These are phyloP conservation scores for Colletotrichum neosansevieriae DNA, from an alignment of 2,329 filamentous ascomycete species.

Conservation along the genomic window DNA sequence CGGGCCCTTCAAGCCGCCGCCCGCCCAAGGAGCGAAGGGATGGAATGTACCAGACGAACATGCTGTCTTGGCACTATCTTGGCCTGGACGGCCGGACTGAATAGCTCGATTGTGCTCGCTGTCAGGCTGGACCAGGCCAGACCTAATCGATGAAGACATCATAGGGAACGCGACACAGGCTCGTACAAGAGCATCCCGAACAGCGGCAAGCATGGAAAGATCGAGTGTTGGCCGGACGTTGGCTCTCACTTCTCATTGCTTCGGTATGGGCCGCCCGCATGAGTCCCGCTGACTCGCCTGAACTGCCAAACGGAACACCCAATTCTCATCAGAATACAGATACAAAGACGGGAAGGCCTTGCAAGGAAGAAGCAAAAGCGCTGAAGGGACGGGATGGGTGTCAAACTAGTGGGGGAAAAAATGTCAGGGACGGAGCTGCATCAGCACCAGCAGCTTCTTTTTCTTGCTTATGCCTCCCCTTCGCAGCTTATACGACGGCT, in stretches of 20 bases:
- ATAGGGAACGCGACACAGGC: slow-evolving; percentile 30
- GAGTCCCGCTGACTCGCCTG: slow-evolving; percentile 7
- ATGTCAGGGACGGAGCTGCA: slow-evolving; percentile 13
- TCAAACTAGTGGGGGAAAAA: slow-evolving; percentile 1
- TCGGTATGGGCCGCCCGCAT: slow-evolving; percentile 24
- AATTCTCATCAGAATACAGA: slow-evolving; percentile 26
- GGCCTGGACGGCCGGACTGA: slow-evolving; percentile 9
- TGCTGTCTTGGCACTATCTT: slow-evolving; percentile 19
- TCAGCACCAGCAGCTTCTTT: slow-evolving; percentile 1
- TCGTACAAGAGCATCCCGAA: slow-evolving; percentile 6
- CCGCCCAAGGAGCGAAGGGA: slow-evolving; percentile 29
- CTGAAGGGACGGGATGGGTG: background rate
- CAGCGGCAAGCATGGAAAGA: slow-evolving; percentile 8
- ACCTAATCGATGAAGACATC: slow-evolving; percentile 25
- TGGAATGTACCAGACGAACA: slow-evolving; percentile 28
- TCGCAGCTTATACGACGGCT: background rate
- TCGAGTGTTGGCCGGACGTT: slow-evolving; percentile 16
- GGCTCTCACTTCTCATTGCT: slow-evolving; percentile 1
- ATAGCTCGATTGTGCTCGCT: slow-evolving; percentile 14
- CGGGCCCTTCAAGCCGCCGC: slow-evolving; percentile 26
- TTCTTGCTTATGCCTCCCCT: background rate
- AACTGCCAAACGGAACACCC: slow-evolving; percentile 7
- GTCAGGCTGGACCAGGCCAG: slow-evolving; percentile 26
- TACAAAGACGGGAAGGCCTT: slow-evolving; percentile 28
- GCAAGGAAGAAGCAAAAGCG: slow-evolving; percentile 33